Evolutionary conservation across 805 yeast species (phyloP), one percentile per base, ranked within the genome.

Genomic region (Maudiozyma serrabonitensis): DNA sequence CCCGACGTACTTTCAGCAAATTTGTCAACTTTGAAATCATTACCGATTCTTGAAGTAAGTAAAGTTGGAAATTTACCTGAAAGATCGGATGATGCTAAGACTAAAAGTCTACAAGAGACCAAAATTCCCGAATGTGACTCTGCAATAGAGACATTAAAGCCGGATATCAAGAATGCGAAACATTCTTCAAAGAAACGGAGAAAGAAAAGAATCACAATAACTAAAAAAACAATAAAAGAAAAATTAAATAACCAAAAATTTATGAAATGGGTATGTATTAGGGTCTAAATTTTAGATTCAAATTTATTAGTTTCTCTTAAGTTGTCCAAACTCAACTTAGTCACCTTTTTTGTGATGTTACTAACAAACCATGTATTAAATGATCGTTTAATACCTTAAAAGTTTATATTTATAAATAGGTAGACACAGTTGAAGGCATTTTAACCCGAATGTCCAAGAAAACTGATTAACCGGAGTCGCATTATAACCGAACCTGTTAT

Each of bases 241-340:
- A 63, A 57, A 47, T 41, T 64, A 13, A 52, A 55, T 13, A 66
- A 64, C 45, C 50, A 49, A 19, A 46, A 53, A 8, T 64, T 64
- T 37, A 50, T 57, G 50, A 55, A 54, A 49, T 64, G 64, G 66
- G 69, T 64, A 47, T 49, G 62, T 52, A 9, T 28, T 28, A 28
- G 8, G 2, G 6, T 28, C 32, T 28, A 28, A 28, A 3, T 28
- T 28, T 28, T 28, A 28, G 32, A 28, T 28, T 28, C 32, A 28
- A 11, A 32, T 18, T 18, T 39, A 39, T 9, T 3, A 28, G 3
- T 28, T 28, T 28, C 12, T 28, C 13, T n/a, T 39, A 19, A 8
- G 25, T 4, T 39, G 12, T 3, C 7, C 3, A 6, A 9, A 28
- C 12, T 18, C 15, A 18, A 9, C 19, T 12, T 21, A 11, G 32